phyloP scores from a whole-genome alignment of 257 asterid species.

The Nicotiana obtusifolia region DNA sequence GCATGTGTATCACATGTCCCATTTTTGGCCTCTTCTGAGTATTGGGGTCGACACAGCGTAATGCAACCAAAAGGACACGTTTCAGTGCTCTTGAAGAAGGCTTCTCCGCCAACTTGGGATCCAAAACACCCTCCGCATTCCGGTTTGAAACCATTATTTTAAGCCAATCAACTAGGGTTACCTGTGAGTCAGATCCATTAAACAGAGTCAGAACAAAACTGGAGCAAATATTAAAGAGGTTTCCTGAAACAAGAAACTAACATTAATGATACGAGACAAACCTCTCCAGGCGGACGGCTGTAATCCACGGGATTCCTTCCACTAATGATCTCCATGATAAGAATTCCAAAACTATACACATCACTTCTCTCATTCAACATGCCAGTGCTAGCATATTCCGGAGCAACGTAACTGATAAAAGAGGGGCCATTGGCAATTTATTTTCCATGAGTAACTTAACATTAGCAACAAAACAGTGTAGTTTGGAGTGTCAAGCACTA shows the following conservation, averaged over 20 bases:
- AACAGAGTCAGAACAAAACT: slow-evolving; percentile 1
- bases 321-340: slow-evolving; percentile 76
- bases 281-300: slow-evolving; percentile 84
- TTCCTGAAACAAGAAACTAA: background rate
- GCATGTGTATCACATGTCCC: slow-evolving; percentile 95
- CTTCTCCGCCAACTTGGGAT: slow-evolving; percentile 61
- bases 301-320: slow-evolving; percentile 87
- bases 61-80: slow-evolving; percentile 73
- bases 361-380: slow-evolving; percentile 92
- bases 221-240: background rate
- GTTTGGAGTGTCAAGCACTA: slow-evolving; percentile 22
- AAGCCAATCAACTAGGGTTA: slow-evolving; percentile 83
- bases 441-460: background rate
- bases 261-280: slow-evolving; percentile 16
- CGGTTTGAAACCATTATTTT: slow-evolving; percentile 81
- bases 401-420: slow-evolving; percentile 70
- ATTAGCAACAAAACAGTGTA: background rate
- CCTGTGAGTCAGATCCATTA: slow-evolving; percentile 29
- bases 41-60: slow-evolving; percentile 82
- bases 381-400: slow-evolving; percentile 91
- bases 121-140: slow-evolving; percentile 79
- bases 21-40: slow-evolving; percentile 84
- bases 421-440: background rate
- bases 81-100: slow-evolving; percentile 83
- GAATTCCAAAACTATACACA: slow-evolving; percentile 84